Evolutionary conservation across 169 alveolate genomes (phyloP).

Genomic region (Plasmodium coatneyi): DNA sequence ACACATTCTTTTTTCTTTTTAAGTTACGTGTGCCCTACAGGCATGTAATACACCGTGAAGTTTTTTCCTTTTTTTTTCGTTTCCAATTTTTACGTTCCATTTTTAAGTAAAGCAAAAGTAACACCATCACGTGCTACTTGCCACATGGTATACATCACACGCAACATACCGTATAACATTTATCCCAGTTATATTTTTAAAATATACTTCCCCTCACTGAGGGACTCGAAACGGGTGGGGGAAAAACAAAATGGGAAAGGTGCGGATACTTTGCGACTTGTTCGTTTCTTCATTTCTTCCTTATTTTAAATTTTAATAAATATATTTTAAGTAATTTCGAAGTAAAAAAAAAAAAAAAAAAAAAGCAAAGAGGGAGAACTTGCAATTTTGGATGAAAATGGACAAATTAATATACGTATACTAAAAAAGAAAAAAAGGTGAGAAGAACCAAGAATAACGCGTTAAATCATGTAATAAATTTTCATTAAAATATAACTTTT

Average conservation of each 20-base stretch:
- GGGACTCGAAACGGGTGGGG: background rate
- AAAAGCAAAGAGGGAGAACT: constrained; percentile 10
- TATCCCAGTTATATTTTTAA: constrained; percentile 30
- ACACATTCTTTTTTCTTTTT: constrained; percentile 10
- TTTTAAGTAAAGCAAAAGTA: constrained; percentile 11
- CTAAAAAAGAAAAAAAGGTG: constrained; percentile 63
- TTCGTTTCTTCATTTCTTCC: constrained; percentile 14
- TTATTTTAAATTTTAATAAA: constrained; percentile 47
- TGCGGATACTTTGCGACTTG: constrained; percentile 11
- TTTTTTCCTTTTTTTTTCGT: constrained; percentile 7
- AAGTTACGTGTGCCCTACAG: background rate
- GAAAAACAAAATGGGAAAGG: constrained; percentile 24
- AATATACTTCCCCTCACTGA: background rate
- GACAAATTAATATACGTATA: constrained; percentile 57
- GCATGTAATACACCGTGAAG: background rate
- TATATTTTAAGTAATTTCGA: constrained; percentile 18
- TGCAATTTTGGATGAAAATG: constrained; percentile 44
- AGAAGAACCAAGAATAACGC: constrained; percentile 11
- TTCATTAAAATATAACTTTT: constrained; percentile 37
- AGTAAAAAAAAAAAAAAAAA: constrained; percentile 25
- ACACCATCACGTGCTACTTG: background rate
- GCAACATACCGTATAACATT: background rate
- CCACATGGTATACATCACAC: background rate
- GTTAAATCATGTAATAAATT: constrained; percentile 47
- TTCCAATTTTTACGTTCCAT: constrained; percentile 1